These are phyloP conservation scores for Globisporangium nodosum DNA, from an alignment of 352 stramenopile species.

Conservation along the genomic window DNA sequence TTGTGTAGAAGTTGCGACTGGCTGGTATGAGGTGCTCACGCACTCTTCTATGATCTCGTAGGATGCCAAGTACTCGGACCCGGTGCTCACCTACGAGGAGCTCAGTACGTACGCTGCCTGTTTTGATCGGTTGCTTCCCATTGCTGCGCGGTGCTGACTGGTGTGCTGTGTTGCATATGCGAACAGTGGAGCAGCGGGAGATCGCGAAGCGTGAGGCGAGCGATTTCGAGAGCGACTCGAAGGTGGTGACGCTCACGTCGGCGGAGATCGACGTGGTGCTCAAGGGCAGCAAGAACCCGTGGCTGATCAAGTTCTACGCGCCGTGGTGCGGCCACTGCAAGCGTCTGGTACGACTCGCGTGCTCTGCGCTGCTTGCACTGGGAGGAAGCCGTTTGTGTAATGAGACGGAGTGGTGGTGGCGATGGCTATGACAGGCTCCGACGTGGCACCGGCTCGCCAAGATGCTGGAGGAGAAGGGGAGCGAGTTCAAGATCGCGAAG, in stretches of 20 bases:
- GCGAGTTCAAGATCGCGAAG: conserved; percentile 52
- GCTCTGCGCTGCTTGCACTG: too few species aligned
- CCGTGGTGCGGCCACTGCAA: conserved; percentile 80
- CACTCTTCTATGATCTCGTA: background rate
- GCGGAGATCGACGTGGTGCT: conserved; percentile 49
- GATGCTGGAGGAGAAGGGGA: conserved; percentile 51
- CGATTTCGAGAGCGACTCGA: conserved; percentile 42
- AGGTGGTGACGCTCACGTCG: conserved; percentile 45
- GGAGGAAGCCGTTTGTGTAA: background rate
- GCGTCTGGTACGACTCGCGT: conserved; percentile 39
- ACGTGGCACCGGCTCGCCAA: conserved; percentile 76
- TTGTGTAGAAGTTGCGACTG: background rate
- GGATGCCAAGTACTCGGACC: conserved; percentile 37
- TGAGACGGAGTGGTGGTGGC: background rate
- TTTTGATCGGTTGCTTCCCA: too few species aligned
- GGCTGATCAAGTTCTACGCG: conserved; percentile 84
- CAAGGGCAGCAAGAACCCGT: conserved; percentile 50
- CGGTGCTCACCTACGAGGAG: conserved; percentile 43
- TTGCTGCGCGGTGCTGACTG: background rate
- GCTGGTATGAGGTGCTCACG: background rate
- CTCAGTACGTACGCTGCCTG: conserved; percentile 26
- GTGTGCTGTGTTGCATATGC: background rate
- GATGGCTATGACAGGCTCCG: conserved; percentile 17
- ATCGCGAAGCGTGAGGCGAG: conserved; percentile 32
- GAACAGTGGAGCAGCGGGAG: conserved; percentile 28